Evolutionary conservation across 148 eudicot species (phyloP).

Genomic region (Spergularia marina): DNA sequence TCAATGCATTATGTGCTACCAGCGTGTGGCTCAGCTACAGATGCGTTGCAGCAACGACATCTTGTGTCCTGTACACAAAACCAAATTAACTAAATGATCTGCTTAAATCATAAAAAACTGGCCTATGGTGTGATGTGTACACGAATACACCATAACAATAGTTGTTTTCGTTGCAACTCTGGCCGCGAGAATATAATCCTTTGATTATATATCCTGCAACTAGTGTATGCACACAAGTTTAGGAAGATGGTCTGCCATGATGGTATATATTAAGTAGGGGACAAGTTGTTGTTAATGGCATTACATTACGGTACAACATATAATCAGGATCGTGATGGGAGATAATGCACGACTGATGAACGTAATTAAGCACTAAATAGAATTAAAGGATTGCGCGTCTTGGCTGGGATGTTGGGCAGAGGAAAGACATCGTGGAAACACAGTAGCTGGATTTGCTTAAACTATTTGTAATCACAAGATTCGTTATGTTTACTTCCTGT

Average conservation of each 20-base stretch:
- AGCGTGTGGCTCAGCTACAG: not conserved
- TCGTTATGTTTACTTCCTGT: not conserved
- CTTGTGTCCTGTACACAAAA: not conserved
- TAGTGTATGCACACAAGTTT: no score
- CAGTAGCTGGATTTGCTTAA: not conserved
- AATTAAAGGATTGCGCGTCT: not conserved
- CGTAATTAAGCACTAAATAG: not conserved
- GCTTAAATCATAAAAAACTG: not conserved
- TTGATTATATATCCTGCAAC: no score
- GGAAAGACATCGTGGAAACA: not conserved
- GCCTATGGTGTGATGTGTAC: not conserved
- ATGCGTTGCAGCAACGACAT: not conserved
- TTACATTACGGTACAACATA: not conserved
- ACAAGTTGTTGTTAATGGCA: not conserved
- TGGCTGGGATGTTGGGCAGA: constrained; percentile 7
- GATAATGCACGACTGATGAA: not conserved
- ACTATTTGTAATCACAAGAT: not conserved
- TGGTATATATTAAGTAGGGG: not conserved
- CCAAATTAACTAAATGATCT: no score
- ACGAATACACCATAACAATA: no score
- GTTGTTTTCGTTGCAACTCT: no score
- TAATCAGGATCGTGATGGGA: not conserved
- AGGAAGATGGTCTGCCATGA: no score
- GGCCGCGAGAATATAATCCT: no score
- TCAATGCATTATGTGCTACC: not conserved